Conservation (phyloP, 768 basidiomycete genomes). For the Panaeolus cyanescens region DNA sequence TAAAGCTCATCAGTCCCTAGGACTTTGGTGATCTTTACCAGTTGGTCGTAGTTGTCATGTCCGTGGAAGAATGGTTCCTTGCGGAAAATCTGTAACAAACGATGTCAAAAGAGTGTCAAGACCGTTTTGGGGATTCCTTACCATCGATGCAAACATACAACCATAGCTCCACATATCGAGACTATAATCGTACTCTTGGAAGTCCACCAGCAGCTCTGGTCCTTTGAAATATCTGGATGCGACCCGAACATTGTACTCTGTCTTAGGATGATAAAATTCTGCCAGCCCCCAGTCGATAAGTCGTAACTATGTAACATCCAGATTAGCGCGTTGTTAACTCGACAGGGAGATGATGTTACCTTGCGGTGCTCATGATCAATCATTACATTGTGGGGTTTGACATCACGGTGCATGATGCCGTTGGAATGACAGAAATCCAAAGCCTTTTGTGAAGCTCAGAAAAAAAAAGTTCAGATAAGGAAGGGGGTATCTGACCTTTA, state of each 20-base stretch:
- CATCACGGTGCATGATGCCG: constrained; percentile 98
- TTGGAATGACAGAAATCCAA: constrained; percentile 98
- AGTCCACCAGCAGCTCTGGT: constrained; percentile 94
- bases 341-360: constrained; percentile 41
- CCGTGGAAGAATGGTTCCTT: constrained; percentile 99
- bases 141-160: constrained; percentile 99
- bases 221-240: constrained; percentile 98
- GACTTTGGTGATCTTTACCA: constrained; percentile 98
- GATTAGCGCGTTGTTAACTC: constrained; percentile 11
- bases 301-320: constrained; percentile 65
- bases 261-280: constrained; percentile 97
- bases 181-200: constrained; percentile 98
- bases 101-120: constrained; percentile 7
- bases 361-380: constrained; percentile 97
- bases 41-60: constrained; percentile 97
- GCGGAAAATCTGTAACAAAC: constrained; percentile 79
- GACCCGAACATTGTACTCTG: constrained; percentile 97
- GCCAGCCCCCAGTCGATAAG: constrained; percentile 99
- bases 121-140: constrained; percentile 34
- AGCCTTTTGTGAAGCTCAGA: constrained; percentile 52
- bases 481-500: constrained; percentile 61
- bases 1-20: constrained; percentile 95
- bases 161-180: constrained; percentile 99
- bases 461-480: background rate
- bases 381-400: constrained; percentile 99